Evolutionary conservation across 2,329 filamentous ascomycete genomes (phyloP), one percentile per base, ranked within the genome.

Genomic region (Aspergillus pseudoviridinutans): DNA sequence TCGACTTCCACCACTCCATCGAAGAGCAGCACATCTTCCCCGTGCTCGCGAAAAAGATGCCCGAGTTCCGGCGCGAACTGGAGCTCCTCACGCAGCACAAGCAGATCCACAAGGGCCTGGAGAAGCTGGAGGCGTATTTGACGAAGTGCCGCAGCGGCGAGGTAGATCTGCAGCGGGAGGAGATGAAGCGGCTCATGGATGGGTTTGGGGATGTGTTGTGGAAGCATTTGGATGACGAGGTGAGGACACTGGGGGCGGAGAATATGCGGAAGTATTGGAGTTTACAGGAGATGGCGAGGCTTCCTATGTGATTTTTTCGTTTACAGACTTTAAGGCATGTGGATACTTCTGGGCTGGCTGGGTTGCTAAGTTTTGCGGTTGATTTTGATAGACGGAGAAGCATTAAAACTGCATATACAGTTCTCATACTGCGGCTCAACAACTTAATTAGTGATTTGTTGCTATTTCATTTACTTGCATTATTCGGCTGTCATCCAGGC

Each of bases 241-340:
- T 96, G 7, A 78, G 80, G 72, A 84, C 89, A 63, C 74, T 96
- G 32, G 84, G 87, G 2, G 91, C 91, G 49, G 89, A 94, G 73
- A 95, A 93, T 71, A 96, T 96, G 92, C 82, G 90, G 64, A 85
- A 80, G 73, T 92, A 89, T 73, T 96, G 90, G 90, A 88, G 80
- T 0, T 64, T 86, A 59, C 85, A 90, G 50, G 92, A 96, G 80
- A 87, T 96, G 73, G 78, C 75, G 71, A 75, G 77, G 53, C 81
- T 94, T 76, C 86, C 84, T 0, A 90, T 92, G 78, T 92, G 50
- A 64, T 58, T 10, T 25, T 38, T 1, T 24, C 24, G 25, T 6
- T 38, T 38, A 7, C 3, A 1, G 32, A 17, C 17, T 17, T 12
- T 12, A 12, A 29, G 28, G 28, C 10, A 22, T 22, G 41, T 22